These are phyloP conservation scores for Trebouxia sp. DNA, from an alignment of 139 green algal species.

Conservation along the genomic window DNA sequence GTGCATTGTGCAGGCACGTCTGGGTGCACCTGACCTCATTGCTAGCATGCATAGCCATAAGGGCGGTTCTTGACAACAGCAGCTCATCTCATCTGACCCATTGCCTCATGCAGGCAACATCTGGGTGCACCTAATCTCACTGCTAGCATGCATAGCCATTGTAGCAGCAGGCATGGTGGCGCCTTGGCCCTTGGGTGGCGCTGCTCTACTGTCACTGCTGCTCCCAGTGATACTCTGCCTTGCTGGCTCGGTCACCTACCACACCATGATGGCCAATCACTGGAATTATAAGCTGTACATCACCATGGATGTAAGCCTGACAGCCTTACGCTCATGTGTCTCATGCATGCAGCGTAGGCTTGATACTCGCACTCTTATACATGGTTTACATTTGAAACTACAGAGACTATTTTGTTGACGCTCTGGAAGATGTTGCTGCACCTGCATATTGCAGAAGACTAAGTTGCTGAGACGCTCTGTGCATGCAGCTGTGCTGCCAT, in stretches of 20 bases:
- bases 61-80: neutral
- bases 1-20: constrained; percentile 40
- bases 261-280: constrained; percentile 54
- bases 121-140: constrained; percentile 36
- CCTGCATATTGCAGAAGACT: too few relatives aligned
- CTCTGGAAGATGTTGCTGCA: neutral
- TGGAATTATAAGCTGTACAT: constrained; percentile 46
- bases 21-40: constrained; percentile 37
- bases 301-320: constrained; percentile 41
- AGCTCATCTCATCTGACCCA: neutral
- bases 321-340: neutral
- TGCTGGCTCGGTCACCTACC: constrained; percentile 44
- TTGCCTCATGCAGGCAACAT: constrained; percentile 43
- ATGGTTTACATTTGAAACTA: neutral
- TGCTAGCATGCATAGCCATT: constrained; percentile 28
- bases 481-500: too few relatives aligned
- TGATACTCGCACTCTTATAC: too few relatives aligned
- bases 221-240: constrained; percentile 46
- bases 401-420: neutral
- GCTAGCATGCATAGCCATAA: constrained; percentile 28
- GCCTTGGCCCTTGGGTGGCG: constrained; percentile 35
- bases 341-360: neutral
- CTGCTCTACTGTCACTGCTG: constrained; percentile 29
- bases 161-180: constrained; percentile 5
- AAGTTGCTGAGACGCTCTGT: too few relatives aligned